Evolutionary conservation across 306 rosid genomes (phyloP), one percentile per base, ranked within the genome.

Genomic region (Trifolium dubium): DNA sequence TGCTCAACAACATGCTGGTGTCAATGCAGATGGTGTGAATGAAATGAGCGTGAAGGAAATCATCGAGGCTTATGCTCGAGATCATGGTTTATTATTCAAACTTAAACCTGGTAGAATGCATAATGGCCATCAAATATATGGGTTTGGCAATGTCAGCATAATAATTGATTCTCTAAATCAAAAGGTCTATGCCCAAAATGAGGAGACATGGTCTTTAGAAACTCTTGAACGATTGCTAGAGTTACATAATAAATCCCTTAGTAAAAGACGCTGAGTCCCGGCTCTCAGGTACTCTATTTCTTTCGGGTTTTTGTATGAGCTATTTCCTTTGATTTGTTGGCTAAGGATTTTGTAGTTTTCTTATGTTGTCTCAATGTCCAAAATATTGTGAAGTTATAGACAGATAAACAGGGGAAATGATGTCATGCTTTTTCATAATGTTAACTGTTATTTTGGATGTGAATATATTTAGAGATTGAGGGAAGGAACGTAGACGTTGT

Each of bases 11-110:
- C 86, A 89, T 75, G 86, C 88, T 44, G 82, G 91, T 43, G 88
- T 74, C 71, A 83, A 83, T 17, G 35, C 81, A 66, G 93, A 92
- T 81, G 82, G 90, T 63, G 70, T 15, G 66, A 74, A 75, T 10
- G 97, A 91, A 76, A 67, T 91, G 94, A 92, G 90, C 84, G 77
- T 92, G 91, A 87, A 89, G 76, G 98, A 92, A 78, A 92, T 86
- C 75, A 82, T 89, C 6, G 93, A 92, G 83, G 88, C 93, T 14
- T 88, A 84, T 81, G 98, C 97, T 15, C 96, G 83, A 81, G 86
- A 89, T 40, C 81, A 90, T 39, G 87, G 93, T 44, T 81, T 92
- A 74, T 84, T 85, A 6, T 92, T 89, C 78, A 90, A 84, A 83
- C 90, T 87, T 65, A 92, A 92, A 60, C 96, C 91, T 62, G 96